These are phyloP conservation scores for Oxalis stricta DNA, from an alignment of 441 rosid genomes.

Conservation along the genomic window DNA sequence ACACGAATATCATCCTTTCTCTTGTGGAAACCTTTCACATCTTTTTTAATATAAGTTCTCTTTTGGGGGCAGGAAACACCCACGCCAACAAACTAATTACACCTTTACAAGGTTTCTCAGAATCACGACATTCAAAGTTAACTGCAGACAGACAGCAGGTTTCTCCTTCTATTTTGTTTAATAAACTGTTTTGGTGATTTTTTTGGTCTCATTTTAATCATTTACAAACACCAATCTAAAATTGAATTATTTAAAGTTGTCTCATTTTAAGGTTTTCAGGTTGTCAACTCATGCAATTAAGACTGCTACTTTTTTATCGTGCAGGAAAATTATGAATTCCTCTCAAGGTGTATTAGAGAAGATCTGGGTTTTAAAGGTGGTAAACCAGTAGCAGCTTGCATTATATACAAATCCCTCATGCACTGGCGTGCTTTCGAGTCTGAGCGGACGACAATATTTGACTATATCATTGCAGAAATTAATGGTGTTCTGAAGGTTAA, in stretches of 20 bases:
- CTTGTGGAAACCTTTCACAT: not conserved
- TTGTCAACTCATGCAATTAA: conserved; percentile 7
- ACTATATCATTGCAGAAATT: conserved; percentile 76
- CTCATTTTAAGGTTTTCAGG: not conserved
- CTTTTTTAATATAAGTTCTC: not conserved
- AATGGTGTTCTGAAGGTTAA: conserved; percentile 76
- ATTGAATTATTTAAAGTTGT: not conserved
- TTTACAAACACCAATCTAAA: not conserved
- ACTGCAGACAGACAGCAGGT: conserved; percentile 86
- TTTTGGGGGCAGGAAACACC: conserved; percentile 66
- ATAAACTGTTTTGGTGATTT: not conserved
- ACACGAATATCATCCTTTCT: conserved; percentile 3
- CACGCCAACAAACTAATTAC: conserved; percentile 63
- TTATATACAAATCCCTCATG: conserved; percentile 80
- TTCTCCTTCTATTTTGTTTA: conserved; percentile 12
- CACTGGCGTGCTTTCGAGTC: conserved; percentile 97
- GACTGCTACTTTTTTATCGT: conserved; percentile 10
- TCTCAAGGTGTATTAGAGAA: conserved; percentile 81
- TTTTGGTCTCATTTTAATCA: not conserved
- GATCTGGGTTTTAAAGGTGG: conserved; percentile 66
- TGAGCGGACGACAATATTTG: conserved; percentile 83
- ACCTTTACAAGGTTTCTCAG: conserved; percentile 64
- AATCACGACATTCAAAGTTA: conserved; percentile 67
- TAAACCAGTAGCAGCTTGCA: conserved; percentile 87
- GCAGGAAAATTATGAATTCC: conserved; percentile 86